Percentiles rank a stretch among this genome's conserved stretches.
These are phyloP conservation scores for Aspergillus tubingensis DNA, from an alignment of 2,329 filamentous ascomycete species.

Conservation along the genomic window DNA sequence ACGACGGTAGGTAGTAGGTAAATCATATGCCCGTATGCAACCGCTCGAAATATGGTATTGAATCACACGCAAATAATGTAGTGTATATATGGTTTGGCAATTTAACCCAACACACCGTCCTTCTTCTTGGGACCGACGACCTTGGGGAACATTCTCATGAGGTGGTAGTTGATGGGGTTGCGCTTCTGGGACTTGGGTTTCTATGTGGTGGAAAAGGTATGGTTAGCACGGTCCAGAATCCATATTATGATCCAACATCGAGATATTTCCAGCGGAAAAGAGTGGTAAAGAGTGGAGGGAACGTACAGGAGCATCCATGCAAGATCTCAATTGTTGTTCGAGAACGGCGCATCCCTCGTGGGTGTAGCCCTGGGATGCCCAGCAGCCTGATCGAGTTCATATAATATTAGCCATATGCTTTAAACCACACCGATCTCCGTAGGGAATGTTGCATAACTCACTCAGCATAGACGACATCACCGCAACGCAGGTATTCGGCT, in stretches of 20 bases:
- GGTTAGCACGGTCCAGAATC: neutral
- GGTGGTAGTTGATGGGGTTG: conserved; percentile 89
- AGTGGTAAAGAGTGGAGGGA: too few relatives aligned
- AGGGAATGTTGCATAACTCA: conserved; percentile 41
- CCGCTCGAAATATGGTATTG: neutral
- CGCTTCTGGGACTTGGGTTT: conserved; percentile 61
- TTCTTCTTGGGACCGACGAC: conserved; percentile 71
- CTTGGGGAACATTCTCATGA: conserved; percentile 73
- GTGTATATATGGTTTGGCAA: neutral
- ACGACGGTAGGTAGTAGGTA: neutral
- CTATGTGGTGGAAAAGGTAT: conserved; percentile 40
- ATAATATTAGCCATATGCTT: too few relatives aligned
- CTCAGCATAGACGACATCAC: conserved; percentile 69
- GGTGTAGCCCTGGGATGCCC: conserved; percentile 49
- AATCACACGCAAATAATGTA: neutral
- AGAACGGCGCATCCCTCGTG: conserved; percentile 61
- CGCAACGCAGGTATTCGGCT: conserved; percentile 65
- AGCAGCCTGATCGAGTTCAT: conserved; percentile 40
- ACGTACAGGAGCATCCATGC: conserved; percentile 79
- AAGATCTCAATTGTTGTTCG: conserved; percentile 62
- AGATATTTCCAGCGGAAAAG: too few relatives aligned
- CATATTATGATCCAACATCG: too few relatives aligned
- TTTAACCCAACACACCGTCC: conserved; percentile 48
- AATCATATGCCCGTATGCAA: neutral
- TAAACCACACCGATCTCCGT: neutral